phyloP scores from a whole-genome alignment of 148 eudicot genomes.

The Vaccinium myrtillus region DNA sequence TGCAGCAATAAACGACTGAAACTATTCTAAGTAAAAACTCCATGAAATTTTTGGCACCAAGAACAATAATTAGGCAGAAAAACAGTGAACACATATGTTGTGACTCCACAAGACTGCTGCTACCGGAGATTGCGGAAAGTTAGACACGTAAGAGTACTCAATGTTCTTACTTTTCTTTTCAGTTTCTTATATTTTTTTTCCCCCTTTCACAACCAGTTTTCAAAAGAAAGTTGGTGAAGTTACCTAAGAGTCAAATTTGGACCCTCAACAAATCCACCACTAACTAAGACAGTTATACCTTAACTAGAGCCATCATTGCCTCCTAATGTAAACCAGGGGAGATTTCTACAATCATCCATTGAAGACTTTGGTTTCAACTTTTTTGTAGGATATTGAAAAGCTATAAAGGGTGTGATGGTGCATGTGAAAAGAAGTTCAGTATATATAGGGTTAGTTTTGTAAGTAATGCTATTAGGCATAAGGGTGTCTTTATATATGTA shows the following conservation, averaged over 20 bases:
- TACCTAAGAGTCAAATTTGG: conserved; percentile 14
- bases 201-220: neutral
- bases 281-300: neutral
- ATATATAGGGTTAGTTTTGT: neutral
- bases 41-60: neutral
- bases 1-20: too few species aligned
- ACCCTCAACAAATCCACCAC: conserved; percentile 18
- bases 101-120: neutral
- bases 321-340: neutral
- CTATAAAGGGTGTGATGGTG: neutral
- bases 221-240: conserved; percentile 18
- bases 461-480: neutral
- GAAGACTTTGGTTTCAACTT: neutral
- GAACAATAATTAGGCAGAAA: neutral
- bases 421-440: neutral
- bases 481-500: neutral
- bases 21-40: too few species aligned
- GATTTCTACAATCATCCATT: conserved; percentile 1
- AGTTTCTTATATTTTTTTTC: neutral
- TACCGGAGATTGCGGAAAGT: conserved; percentile 8
- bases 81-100: neutral
- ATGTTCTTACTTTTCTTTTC: neutral
- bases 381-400: neutral
- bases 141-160: neutral
- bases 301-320: conserved; percentile 2